These are phyloP conservation scores for Endothia cerciana DNA, from an alignment of 2,329 filamentous ascomycete genomes.

Conservation along the genomic window DNA sequence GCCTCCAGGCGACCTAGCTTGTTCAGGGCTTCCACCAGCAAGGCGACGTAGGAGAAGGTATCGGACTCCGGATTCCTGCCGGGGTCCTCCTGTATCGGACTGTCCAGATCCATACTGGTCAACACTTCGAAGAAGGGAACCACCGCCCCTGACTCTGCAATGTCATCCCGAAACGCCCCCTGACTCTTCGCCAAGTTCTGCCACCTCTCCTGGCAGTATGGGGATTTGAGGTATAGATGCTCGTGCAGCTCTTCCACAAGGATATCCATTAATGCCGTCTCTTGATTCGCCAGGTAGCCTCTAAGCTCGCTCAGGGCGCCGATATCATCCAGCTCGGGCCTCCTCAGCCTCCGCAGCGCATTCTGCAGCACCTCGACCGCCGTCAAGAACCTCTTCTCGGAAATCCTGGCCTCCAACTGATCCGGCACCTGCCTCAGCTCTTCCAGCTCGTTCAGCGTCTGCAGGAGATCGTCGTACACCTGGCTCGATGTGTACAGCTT, in stretches of 20 bases:
- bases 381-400: constrained; percentile 91
- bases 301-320: constrained; percentile 85
- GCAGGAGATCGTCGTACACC: constrained; percentile 86
- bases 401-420: constrained; percentile 90
- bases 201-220: constrained; percentile 96
- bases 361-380: constrained; percentile 92
- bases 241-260: constrained; percentile 96
- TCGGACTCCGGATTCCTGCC: constrained; percentile 93
- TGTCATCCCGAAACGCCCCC: constrained; percentile 52
- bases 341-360: constrained; percentile 80
- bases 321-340: constrained; percentile 88
- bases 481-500: constrained; percentile 86
- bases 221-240: constrained; percentile 95
- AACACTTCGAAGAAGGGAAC: constrained; percentile 63
- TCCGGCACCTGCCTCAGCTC: constrained; percentile 88
- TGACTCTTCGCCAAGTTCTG: constrained; percentile 76
- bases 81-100: constrained; percentile 77
- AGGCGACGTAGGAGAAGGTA: constrained; percentile 88
- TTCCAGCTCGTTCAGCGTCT: constrained; percentile 81
- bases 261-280: constrained; percentile 89
- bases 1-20: constrained; percentile 84
- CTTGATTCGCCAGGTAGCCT: constrained; percentile 89
- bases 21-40: constrained; percentile 87
- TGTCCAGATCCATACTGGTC: constrained; percentile 63
- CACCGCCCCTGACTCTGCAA: constrained; percentile 49